Conservation (phyloP, 2,329 filamentous ascomycete species). For the Pseudopithomyces chartarum region DNA sequence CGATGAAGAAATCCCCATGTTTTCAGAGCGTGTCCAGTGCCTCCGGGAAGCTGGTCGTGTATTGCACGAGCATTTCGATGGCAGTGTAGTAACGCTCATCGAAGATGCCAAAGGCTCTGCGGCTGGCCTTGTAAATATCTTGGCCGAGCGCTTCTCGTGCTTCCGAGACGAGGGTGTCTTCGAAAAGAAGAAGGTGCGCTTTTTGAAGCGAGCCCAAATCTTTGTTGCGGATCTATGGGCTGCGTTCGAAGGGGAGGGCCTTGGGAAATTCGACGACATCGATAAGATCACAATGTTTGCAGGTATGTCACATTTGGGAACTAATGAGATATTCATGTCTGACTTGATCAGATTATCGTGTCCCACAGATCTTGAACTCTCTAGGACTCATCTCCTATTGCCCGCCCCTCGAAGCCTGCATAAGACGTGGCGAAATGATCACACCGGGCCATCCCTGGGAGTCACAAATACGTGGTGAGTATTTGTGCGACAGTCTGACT, state of each 20-base stretch:
- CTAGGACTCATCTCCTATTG: slow-evolving; percentile 85
- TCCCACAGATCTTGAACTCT: slow-evolving; percentile 88
- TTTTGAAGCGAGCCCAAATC: slow-evolving; percentile 95
- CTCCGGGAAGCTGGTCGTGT: slow-evolving; percentile 82
- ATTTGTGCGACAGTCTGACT: background rate
- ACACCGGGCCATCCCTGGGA: slow-evolving; percentile 79
- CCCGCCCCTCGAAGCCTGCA: slow-evolving; percentile 73
- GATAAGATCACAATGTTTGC: slow-evolving; percentile 98
- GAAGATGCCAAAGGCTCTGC: slow-evolving; percentile 77
- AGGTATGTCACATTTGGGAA: slow-evolving; percentile 44
- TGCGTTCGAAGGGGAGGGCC: slow-evolving; percentile 81
- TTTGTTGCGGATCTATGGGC: slow-evolving; percentile 96
- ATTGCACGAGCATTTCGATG: slow-evolving; percentile 78
- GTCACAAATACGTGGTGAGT: slow-evolving; percentile 78
- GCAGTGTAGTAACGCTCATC: slow-evolving; percentile 75
- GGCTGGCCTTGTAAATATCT: slow-evolving; percentile 80
- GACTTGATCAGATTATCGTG: slow-evolving; percentile 73
- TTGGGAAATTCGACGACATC: slow-evolving; percentile 85
- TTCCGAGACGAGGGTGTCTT: slow-evolving; percentile 83
- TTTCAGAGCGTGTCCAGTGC: slow-evolving; percentile 77
- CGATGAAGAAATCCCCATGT: slow-evolving; percentile 82
- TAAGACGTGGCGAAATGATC: slow-evolving; percentile 68
- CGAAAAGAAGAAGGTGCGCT: slow-evolving; percentile 74
- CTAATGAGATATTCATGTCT: background rate
- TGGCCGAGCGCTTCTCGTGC: slow-evolving; percentile 80